Base-by-base conservation (phyloP, 331 rosid species). In the Quercus phellos region DNA sequence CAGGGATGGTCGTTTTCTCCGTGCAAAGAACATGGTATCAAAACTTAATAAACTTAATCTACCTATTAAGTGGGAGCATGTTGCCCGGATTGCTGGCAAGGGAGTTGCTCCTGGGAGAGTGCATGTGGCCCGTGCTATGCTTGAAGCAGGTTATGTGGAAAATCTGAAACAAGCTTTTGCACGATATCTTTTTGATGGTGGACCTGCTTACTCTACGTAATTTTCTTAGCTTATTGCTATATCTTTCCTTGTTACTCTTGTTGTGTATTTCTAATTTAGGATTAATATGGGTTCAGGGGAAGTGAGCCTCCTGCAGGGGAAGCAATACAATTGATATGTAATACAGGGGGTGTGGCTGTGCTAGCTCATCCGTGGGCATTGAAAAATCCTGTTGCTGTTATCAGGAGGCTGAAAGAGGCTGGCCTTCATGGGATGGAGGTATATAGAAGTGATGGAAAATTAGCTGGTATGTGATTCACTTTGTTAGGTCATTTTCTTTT, bases 321-420 rank as follows among this genome's bases (percentile, higher is more conserved):
- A 72, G 97, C 98, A 17, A 80, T 92, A 73, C 81, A 82, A 81
- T 59, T 92, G 87, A 94, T 94, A 68, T 77, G 88, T 17, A 78
- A 89, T 61, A 94, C 98, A 0, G 97, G 97, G 16, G 98, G 98
- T 32, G 87, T 94, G 34, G 88, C 99, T 16, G 99, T 92, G 13
- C 85, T 94, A 59, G 99, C 99, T 92, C 97, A 94, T 86, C 99
- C 99, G 21, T 94, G 99, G 99, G 96, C 97, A 2, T 74, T 94
- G 70, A 94, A 92, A 84, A 89, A 88, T 78, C 92, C 92, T 2
- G 83, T 82, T 78, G 80, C 92, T 51, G 60, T 94, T 55, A 76
- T 92, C 17, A 88, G 86, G 82, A 85, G 94, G 75, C 87, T 92
- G 66, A 88, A 85, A 85, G 97, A 89, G 81, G 99, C 94, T 14